Conservation (phyloP, 345 rosid genomes). For the Eucalyptus virginea region DNA sequence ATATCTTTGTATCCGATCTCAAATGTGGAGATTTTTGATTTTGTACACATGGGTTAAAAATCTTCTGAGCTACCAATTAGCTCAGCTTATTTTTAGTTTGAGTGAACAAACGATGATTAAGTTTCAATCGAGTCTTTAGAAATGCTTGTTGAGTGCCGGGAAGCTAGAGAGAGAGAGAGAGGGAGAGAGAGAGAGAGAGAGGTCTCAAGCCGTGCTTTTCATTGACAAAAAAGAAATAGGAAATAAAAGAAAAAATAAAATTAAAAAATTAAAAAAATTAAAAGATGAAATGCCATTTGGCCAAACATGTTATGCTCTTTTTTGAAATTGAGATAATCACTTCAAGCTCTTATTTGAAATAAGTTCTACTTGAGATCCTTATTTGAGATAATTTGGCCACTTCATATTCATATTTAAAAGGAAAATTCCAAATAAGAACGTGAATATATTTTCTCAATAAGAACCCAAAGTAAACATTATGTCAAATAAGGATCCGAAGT, state of each 20-base stretch:
- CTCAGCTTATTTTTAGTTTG: not conserved
- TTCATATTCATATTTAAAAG: no score
- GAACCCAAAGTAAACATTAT: no score
- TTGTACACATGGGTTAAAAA: rapidly evolving
- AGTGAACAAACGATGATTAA: not conserved
- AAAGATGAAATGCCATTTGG: rapidly evolving
- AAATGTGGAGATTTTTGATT: not conserved
- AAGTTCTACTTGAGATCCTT: rapidly evolving
- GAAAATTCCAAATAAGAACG: no score
- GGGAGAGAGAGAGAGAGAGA: not conserved
- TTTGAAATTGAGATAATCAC: no score
- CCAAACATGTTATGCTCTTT: no score
- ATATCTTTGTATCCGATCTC: not conserved
- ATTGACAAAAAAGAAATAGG: rapidly evolving
- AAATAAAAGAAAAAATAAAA: no score
- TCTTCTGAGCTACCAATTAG: not conserved
- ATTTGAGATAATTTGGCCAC: no score
- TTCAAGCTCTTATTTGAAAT: rapidly evolving
- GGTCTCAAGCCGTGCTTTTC: not conserved
- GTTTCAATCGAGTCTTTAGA: rapidly evolving
- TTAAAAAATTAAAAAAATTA: no score
- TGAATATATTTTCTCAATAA: no score
- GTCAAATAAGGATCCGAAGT: no score
- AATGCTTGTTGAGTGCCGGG: not conserved
- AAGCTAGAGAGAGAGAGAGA: not conserved